Evolutionary conservation across 805 yeast species (phyloP), one percentile per base, ranked within the genome.

Genomic region (Schwanniomyces pseudopolymorphus): DNA sequence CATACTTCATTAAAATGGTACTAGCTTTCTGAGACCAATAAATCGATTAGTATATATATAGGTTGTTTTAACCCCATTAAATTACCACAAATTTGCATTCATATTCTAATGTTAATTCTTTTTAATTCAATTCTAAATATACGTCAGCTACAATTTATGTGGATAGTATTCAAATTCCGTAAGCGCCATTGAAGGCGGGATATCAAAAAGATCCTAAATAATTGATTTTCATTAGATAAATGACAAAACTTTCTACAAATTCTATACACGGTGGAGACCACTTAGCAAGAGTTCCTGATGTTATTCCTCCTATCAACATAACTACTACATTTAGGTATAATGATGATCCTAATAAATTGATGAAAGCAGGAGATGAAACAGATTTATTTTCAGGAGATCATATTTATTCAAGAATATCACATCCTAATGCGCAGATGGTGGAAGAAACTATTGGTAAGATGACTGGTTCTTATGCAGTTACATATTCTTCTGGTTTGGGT

Each of bases 281-380:
- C 4, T 58, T 72, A 26, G 69, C 75, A 48, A 68, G 87, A 51
- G 87, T 81, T 5, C 58, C 77, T 0, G 91, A 86, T 56, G 85
- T 85, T 35, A 83, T 84, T 1, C 84, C 92, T 5, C 96, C 97
- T 20, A 84, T 91, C 48, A 87, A 87, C 51, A 84, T 88, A 3
- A 66, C 94, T 2, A 86, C 97, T 1, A 91, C 96, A 0, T 90
- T 72, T 64, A 74, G 80, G 45, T 91, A 90, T 64, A 66, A 78
- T 24, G 61, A 72, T 2, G 78, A 87, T 50, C 89, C 91, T 1
- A 70, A 61, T 0, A 69, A 81, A 20, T 70, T 87, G 39, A 58
- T 69, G 11, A 74, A 82, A 6, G 77, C 78, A 4, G 51, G 49
- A 3, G 67, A 64, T 35, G 27, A 50, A 14, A 49, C 3, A 9